Evolutionary conservation across 805 yeast genomes (phyloP), one percentile per base, ranked within the genome.

Genomic region (Candida golubevii): DNA sequence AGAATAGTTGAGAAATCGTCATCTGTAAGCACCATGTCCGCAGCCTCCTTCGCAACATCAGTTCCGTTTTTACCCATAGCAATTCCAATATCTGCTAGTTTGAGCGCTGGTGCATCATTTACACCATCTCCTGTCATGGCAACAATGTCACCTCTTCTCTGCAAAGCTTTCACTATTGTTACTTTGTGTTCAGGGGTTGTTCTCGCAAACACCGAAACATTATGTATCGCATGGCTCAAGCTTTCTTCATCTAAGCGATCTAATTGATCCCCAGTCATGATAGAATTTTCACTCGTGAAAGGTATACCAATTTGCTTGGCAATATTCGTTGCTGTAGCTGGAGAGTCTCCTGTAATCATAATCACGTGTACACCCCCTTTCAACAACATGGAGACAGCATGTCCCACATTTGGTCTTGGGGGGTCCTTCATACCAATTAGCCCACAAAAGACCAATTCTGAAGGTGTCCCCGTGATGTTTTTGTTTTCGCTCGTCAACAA

Each of bases 61-160:
- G 98, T 93, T 47, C 99, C 99, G 71, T 85, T 83, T 55, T 79
- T 80, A 48, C 89, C 93, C 93, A 90, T 89, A 11, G 96, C 83
- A 55, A 91, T 88, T 58, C 98, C 98, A 55, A 90, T 90, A 67
- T 90, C 97, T 2, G 98, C 97, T 55, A 90, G 74, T 62, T 91
- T 90, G 56, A 91, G 75, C 6, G 98, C 97, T n/a, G 98, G 98
- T 0, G 98, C 98, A 72, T 90, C 98, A 63, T 90, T 90, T 11
- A 91, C 97, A 67, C 98, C 98, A 67, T 90, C 98, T 55, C 99
- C 99, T n/a, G 98, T 90, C 97, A 91, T 90, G 23, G 97, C 99
- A 41, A 91, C 98, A 50, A 91, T 82, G 63, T 91, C 96, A 41
- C 97, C 97, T 61, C 95, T 78, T 62, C 79, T 78, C 63, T 90